phyloP scores from a whole-genome alignment of 495 filamentous ascomycete species.

The Xylaria scruposa region DNA sequence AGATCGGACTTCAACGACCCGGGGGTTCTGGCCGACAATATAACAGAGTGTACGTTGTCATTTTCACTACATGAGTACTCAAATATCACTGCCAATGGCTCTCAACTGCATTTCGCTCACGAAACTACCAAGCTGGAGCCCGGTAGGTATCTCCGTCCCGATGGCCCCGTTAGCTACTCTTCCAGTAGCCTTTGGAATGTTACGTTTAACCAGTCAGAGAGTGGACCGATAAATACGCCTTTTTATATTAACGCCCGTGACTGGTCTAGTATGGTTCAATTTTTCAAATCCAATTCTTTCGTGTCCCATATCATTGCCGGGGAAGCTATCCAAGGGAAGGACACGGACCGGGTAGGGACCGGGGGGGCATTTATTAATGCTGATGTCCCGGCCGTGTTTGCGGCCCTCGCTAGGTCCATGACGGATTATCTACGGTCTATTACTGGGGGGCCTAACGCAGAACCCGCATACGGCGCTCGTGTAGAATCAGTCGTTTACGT shows the following conservation, averaged over 20 bases:
- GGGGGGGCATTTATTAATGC: slow-evolving; percentile 1
- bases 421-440: not conserved
- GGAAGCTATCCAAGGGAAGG: not conserved
- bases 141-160: no score
- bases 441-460: not conserved
- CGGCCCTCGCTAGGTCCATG: not conserved
- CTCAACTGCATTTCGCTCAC: not conserved
- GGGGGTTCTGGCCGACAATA: not conserved
- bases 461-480: not conserved
- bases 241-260: not conserved
- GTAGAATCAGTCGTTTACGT: slow-evolving; percentile 2
- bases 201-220: slow-evolving; percentile 7
- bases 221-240: slow-evolving; percentile 8
- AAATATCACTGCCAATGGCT: slow-evolving; percentile 4
- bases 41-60: slow-evolving; percentile 13
- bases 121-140: not conserved
- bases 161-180: no score
- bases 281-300: slow-evolving; percentile 5
- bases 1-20: not conserved
- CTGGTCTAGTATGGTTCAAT: not conserved
- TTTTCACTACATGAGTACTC: not conserved
- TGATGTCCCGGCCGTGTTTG: not conserved
- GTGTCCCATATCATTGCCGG: slow-evolving; percentile 3
- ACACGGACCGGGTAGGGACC: not conserved
- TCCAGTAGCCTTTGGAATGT: no score